A percentile compares a stretch with the other conserved stretches of the same genome.
phyloP scores from a whole-genome alignment of 106 monocot genomes.

The Vanilla planifolia region DNA sequence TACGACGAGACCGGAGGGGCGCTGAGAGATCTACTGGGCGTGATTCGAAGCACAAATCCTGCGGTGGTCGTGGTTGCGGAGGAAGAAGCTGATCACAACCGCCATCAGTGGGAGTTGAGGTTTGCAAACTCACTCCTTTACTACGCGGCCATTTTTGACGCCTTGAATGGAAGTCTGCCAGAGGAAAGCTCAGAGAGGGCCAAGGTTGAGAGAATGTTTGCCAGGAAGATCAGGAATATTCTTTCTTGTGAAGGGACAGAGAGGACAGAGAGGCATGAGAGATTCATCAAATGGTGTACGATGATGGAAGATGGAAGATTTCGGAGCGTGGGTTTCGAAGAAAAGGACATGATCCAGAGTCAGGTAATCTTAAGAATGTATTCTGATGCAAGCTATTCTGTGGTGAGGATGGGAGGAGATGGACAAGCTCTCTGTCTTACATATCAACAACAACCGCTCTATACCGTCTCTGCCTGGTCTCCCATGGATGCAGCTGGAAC shows the following conservation, averaged over 20 bases:
- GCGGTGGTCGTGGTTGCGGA: conserved; percentile 56
- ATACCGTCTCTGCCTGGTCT: conserved; percentile 79
- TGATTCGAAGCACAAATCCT: conserved; percentile 69
- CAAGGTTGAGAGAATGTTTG: conserved; percentile 80
- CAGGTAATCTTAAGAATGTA: conserved; percentile 66
- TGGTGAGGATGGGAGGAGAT: conserved; percentile 28
- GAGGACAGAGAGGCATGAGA: conserved; percentile 63
- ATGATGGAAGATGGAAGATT: conserved; percentile 53
- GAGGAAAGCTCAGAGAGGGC: conserved; percentile 41
- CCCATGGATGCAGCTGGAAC: conserved; percentile 23
- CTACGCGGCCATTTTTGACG: conserved; percentile 77
- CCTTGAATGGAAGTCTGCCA: conserved; percentile 30
- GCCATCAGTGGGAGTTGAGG: conserved; percentile 51
- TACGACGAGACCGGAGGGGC: conserved; percentile 31
- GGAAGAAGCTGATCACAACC: conserved; percentile 62
- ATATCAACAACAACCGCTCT: conserved; percentile 65
- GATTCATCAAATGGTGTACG: conserved; percentile 49
- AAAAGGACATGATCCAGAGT: conserved; percentile 54
- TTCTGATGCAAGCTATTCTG: conserved; percentile 33
- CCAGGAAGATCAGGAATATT: conserved; percentile 67
- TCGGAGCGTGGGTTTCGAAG: conserved; percentile 20
- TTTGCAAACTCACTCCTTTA: conserved; percentile 40
- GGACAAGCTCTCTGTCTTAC: conserved; percentile 50
- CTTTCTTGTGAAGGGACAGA: conserved; percentile 49
- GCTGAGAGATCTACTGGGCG: conserved; percentile 40